These are phyloP conservation scores for Hyaloscypha hepaticicola DNA, from an alignment of 495 filamentous ascomycete species.

Conservation along the genomic window DNA sequence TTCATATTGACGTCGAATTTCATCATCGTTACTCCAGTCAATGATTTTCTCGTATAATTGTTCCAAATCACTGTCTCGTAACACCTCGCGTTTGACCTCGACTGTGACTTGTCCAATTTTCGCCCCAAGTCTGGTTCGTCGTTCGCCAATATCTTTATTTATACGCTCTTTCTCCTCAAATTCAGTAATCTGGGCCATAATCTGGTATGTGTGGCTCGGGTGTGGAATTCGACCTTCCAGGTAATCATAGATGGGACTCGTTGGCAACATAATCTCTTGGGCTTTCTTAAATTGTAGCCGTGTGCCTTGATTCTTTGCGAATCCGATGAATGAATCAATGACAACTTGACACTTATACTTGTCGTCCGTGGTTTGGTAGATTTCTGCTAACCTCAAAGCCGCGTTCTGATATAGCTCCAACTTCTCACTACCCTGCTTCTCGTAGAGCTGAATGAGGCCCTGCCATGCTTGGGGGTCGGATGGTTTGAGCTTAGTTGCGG, in stretches of 20 bases:
- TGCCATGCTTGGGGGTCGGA: constrained; percentile 74
- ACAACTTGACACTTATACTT: constrained; percentile 69
- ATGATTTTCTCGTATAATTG: constrained; percentile 76
- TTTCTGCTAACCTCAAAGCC: constrained; percentile 66
- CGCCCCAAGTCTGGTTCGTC: constrained; percentile 84
- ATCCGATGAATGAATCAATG: constrained; percentile 74
- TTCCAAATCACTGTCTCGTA: constrained; percentile 67
- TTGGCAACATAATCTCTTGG: constrained; percentile 73
- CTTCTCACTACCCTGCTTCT: constrained; percentile 66
- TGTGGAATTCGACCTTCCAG: constrained; percentile 84
- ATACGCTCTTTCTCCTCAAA: constrained; percentile 85
- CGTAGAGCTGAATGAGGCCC: constrained; percentile 83
- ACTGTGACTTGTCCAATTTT: constrained; percentile 75
- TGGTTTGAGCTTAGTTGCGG: constrained; percentile 59
- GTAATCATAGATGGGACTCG: constrained; percentile 70
- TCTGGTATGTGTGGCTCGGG: constrained; percentile 77
- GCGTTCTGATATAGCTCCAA: constrained; percentile 73
- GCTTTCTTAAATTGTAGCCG: constrained; percentile 69
- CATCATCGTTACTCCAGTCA: constrained; percentile 88
- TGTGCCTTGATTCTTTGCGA: constrained; percentile 68
- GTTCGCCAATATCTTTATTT: constrained; percentile 85
- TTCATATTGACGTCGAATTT: constrained; percentile 78
- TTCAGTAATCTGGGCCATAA: constrained; percentile 82
- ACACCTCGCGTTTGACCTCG: constrained; percentile 86
- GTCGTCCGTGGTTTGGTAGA: constrained; percentile 67